phyloP scores from a whole-genome alignment of 768 basidiomycete genomes.

The Sporobolomyces pararoseus region DNA sequence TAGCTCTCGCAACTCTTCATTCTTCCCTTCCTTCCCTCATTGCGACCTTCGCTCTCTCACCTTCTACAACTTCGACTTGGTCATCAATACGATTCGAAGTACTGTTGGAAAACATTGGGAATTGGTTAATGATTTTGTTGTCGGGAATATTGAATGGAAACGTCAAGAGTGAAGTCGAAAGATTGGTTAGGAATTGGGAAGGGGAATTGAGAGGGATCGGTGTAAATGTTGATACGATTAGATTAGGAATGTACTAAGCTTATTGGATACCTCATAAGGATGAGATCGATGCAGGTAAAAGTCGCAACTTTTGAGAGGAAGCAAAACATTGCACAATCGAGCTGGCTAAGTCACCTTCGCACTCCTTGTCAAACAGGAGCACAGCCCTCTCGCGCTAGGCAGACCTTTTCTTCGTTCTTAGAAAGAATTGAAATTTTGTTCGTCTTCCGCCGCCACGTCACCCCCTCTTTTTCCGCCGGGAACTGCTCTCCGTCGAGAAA shows the following conservation, averaged over 20 bases:
- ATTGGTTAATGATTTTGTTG: slow-evolving; percentile 6
- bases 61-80: background rate
- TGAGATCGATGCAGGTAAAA: too few relatives aligned
- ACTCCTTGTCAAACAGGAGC: too few relatives aligned
- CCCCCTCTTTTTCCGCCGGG: too few relatives aligned
- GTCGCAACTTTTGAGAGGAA: too few relatives aligned
- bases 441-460: too few relatives aligned
- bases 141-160: background rate
- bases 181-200: slow-evolving; percentile 11
- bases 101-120: slow-evolving; percentile 9
- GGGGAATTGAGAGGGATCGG: background rate
- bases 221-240: background rate
- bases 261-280: too few relatives aligned
- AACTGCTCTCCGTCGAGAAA: too few relatives aligned
- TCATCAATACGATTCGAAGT: slow-evolving; percentile 29
- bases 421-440: too few relatives aligned
- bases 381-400: too few relatives aligned
- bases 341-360: too few relatives aligned
- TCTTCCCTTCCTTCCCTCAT: slow-evolving; percentile 5
- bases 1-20: background rate
- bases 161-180: slow-evolving; percentile 3
- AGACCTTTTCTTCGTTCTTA: too few relatives aligned
- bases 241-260: background rate
- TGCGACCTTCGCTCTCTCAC: background rate
- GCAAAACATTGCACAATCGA: too few relatives aligned